Percentiles rank a stretch among this genome's conserved stretches.
Conservation (phyloP, 192 early-diverging fungal species). For the Umbelopsis sp. region DNA sequence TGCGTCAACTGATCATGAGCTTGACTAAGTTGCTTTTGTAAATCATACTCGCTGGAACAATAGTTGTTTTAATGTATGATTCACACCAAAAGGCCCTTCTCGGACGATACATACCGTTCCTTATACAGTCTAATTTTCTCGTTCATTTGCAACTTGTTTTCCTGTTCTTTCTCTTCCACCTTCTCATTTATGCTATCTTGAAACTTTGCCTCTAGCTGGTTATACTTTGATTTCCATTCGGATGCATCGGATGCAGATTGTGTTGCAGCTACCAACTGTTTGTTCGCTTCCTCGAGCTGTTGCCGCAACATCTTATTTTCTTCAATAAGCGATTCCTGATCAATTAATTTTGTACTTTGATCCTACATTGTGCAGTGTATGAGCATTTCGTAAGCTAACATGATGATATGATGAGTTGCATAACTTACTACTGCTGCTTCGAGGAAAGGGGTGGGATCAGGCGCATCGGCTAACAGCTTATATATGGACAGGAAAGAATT, state of each 20-base stretch:
- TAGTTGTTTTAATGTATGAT: background rate
- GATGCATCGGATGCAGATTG: constrained; percentile 49
- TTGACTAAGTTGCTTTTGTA: constrained; percentile 82
- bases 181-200: constrained; percentile 73
- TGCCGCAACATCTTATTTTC: constrained; percentile 63
- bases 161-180: constrained; percentile 67
- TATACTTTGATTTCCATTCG: constrained; percentile 55
- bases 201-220: constrained; percentile 63
- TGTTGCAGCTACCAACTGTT: constrained; percentile 41
- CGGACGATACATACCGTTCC: constrained; percentile 56
- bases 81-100: background rate
- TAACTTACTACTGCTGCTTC: constrained; percentile 53
- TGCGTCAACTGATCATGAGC: constrained; percentile 72
- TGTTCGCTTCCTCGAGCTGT: constrained; percentile 47
- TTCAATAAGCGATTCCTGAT: constrained; percentile 43
- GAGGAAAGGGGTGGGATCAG: constrained; percentile 80
- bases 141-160: constrained; percentile 73
- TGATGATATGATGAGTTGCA: background rate
- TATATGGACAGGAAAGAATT: constrained; percentile 81
- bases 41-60: constrained; percentile 65
- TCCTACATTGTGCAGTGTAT: constrained; percentile 35
- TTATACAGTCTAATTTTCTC: constrained; percentile 81
- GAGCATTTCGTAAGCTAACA: background rate
- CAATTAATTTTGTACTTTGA: constrained; percentile 48
- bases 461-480: constrained; percentile 76